Evolutionary conservation across 2,329 filamentous ascomycete species (phyloP).

Genomic region (Penicillium sp.): DNA sequence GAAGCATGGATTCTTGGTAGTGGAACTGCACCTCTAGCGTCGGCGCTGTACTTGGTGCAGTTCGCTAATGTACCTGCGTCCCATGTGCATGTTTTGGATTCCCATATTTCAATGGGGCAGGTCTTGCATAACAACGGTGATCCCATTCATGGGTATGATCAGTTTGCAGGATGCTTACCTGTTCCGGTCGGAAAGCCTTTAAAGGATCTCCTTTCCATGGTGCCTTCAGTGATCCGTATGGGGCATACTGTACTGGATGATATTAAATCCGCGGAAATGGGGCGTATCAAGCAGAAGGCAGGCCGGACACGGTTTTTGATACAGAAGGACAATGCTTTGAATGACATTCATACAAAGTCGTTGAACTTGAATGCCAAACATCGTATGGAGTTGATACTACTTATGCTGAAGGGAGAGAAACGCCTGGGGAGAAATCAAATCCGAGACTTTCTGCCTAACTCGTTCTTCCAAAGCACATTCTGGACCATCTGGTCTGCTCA

Average conservation of each 20-base stretch:
- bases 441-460: constrained; percentile 22
- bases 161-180: constrained; percentile 34
- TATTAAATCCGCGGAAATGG: neutral
- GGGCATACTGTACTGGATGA: neutral
- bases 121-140: constrained; percentile 21
- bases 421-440: constrained; percentile 31
- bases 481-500: constrained; percentile 28
- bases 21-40: constrained; percentile 4
- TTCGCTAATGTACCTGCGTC: neutral
- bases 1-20: constrained; percentile 8
- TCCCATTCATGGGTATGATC: constrained; percentile 37
- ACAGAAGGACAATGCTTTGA: neutral
- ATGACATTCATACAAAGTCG: neutral
- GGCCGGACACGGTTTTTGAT: constrained; percentile 8
- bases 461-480: constrained; percentile 28
- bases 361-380: neutral
- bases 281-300: neutral
- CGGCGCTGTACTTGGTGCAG: constrained; percentile 1
- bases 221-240: neutral
- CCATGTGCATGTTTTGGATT: neutral
- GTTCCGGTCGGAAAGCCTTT: neutral
- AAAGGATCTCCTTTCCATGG: neutral
- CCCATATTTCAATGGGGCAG: neutral
- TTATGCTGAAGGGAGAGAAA: constrained; percentile 16
- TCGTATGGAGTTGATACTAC: neutral